phyloP scores from a whole-genome alignment of 176 grass and related monocot genomes.

The Saccharum spontaneum region DNA sequence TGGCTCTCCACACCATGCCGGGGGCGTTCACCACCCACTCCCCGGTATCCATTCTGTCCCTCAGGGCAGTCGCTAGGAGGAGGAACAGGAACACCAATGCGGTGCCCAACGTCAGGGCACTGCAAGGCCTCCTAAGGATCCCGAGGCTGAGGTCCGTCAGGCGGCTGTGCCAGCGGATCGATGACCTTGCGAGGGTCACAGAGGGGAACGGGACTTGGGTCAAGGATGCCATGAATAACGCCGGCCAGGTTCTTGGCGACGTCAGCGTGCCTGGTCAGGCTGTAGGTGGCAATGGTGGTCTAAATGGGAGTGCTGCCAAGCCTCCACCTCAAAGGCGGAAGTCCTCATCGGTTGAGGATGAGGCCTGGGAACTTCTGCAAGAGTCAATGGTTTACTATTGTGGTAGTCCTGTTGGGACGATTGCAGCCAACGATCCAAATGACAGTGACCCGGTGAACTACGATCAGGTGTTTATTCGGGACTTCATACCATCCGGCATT shows the following conservation, averaged over 20 bases:
- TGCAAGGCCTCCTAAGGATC: constrained; percentile 24
- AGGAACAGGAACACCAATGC: constrained; percentile 11
- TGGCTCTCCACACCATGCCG: constrained; percentile 43
- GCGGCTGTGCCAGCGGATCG: constrained; percentile 53
- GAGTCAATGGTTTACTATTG: constrained; percentile 88
- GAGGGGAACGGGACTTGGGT: constrained; percentile 52
- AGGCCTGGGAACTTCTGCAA: constrained; percentile 69
- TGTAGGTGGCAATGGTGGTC: constrained; percentile 39
- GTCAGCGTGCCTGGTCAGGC: constrained; percentile 34
- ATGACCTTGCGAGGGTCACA: constrained; percentile 42
- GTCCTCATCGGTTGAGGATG: constrained; percentile 55
- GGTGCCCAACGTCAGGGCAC: constrained; percentile 12
- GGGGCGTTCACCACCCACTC: constrained; percentile 21
- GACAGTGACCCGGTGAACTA: constrained; percentile 78
- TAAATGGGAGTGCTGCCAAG: constrained; percentile 34
- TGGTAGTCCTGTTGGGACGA: constrained; percentile 77
- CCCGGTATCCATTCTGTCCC: constrained; percentile 34
- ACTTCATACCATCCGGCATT: constrained; percentile 87
- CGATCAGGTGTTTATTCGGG: constrained; percentile 88
- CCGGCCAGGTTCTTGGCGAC: constrained; percentile 49
- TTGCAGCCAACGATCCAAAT: constrained; percentile 82
- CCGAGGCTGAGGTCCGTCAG: not conserved
- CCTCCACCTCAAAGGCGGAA: constrained; percentile 34
- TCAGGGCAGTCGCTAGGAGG: constrained; percentile 31
- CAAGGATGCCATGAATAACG: constrained; percentile 42